These are phyloP conservation scores for Botryococcus braunii DNA, from an alignment of 163 green algal genomes.

Conservation along the genomic window DNA sequence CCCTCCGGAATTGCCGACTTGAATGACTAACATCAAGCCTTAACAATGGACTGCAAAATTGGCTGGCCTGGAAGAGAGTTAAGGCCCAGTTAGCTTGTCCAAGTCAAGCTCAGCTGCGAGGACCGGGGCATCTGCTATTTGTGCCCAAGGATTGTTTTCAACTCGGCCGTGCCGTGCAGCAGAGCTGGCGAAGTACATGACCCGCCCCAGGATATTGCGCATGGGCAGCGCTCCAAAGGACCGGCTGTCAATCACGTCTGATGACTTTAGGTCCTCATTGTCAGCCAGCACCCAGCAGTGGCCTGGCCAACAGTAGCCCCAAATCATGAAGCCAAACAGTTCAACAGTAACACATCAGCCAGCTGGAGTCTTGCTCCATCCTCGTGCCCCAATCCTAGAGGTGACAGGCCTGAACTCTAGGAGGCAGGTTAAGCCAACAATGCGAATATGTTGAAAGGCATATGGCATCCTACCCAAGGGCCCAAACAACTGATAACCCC, in stretches of 20 bases:
- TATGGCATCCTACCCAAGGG: neutral
- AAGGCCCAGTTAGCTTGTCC: conserved; percentile 20
- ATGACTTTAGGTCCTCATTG: conserved; percentile 45
- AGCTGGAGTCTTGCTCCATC: neutral
- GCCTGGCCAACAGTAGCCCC: conserved; percentile 18
- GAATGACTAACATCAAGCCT: too few species aligned
- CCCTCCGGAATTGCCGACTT: too few species aligned
- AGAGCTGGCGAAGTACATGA: conserved; percentile 48
- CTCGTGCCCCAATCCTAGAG: neutral
- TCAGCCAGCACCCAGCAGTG: conserved; percentile 83
- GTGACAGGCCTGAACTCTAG: neutral
- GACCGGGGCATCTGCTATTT: conserved; percentile 46
- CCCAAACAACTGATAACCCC: neutral
- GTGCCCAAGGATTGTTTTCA: conserved; percentile 55
- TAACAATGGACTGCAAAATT: too few species aligned
- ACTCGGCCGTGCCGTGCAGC: conserved; percentile 47
- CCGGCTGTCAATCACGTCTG: conserved; percentile 57
- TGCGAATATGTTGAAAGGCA: neutral
- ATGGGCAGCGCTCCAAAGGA: conserved; percentile 72
- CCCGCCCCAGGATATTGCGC: conserved; percentile 48
- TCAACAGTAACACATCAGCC: neutral
- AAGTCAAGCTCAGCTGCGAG: conserved; percentile 67
- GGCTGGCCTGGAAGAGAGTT: too few species aligned
- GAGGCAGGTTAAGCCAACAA: neutral
- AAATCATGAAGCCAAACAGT: neutral